Percentiles rank a stretch among this genome's conserved stretches.
Conservation (phyloP, 2,329 filamentous ascomycete genomes). For the Aspergillus niger region DNA sequence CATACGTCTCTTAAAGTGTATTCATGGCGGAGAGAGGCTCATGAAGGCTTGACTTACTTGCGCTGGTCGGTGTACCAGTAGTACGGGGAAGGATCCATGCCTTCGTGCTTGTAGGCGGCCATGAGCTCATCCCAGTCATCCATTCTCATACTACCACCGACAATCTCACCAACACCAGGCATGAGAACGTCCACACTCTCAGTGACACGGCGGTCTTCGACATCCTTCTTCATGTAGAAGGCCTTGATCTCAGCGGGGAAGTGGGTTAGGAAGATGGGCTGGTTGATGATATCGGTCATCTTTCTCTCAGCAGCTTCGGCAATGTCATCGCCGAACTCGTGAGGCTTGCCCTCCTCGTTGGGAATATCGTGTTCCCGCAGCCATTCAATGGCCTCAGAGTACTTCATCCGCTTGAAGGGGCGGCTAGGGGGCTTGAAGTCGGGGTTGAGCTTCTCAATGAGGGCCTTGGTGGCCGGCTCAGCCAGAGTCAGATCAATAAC, state of each 20-base stretch:
- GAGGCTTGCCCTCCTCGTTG: constrained; percentile 89
- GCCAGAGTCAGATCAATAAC: constrained; percentile 77
- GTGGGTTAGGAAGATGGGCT: constrained; percentile 93
- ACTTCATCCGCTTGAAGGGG: constrained; percentile 94
- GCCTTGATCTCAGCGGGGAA: constrained; percentile 98
- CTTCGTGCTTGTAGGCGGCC: constrained; percentile 82
- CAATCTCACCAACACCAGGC: constrained; percentile 96
- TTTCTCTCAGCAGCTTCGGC: constrained; percentile 93
- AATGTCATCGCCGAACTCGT: constrained; percentile 95
- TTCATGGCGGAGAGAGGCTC: not conserved
- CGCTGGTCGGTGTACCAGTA: constrained; percentile 99
- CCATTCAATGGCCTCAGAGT: constrained; percentile 93
- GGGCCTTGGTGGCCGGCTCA: constrained; percentile 70
- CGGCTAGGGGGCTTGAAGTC: constrained; percentile 77
- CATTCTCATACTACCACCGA: constrained; percentile 96
- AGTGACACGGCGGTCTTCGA: constrained; percentile 76
- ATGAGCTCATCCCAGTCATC: constrained; percentile 86
- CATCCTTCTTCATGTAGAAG: constrained; percentile 97
- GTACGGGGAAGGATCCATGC: constrained; percentile 80
- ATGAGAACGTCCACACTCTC: constrained; percentile 86
- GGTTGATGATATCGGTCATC: constrained; percentile 97
- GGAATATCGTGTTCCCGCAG: constrained; percentile 83
- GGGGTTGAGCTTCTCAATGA: constrained; percentile 87
- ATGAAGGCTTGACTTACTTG: constrained; percentile 63
- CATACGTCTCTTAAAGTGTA: not conserved